These are phyloP conservation scores for Iris pallida DNA, from an alignment of 116 monocot species.

Conservation along the genomic window DNA sequence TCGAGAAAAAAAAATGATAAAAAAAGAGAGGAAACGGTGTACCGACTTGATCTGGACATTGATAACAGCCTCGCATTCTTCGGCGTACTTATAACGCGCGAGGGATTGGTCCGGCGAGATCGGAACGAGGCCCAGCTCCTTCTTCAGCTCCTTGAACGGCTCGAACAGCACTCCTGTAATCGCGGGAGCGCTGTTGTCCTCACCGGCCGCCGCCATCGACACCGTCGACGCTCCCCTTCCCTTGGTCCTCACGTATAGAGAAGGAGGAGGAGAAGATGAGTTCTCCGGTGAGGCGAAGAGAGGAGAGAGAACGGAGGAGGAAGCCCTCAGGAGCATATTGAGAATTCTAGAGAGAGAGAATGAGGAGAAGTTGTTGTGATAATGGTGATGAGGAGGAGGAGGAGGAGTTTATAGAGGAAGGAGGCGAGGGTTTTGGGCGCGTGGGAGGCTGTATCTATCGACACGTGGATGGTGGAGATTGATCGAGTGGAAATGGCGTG, in stretches of 20 bases:
- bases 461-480: slow-evolving; percentile 8
- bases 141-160: slow-evolving; percentile 59
- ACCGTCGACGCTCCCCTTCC: not conserved
- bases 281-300: not conserved
- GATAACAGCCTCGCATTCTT: slow-evolving; percentile 44
- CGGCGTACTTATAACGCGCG: slow-evolving; percentile 40
- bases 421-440: not conserved
- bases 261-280: not conserved
- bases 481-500: slow-evolving; percentile 4
- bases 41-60: slow-evolving; percentile 62
- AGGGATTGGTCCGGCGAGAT: slow-evolving; percentile 30
- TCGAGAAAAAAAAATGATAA: not conserved
- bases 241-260: not conserved
- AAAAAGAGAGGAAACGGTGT: not conserved
- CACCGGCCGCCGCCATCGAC: not conserved
- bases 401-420: not conserved
- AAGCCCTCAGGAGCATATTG: slow-evolving; percentile 17
- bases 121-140: slow-evolving; percentile 40
- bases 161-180: slow-evolving; percentile 40
- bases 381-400: not conserved
- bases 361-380: not conserved
- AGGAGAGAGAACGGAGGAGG: slow-evolving; percentile 7
- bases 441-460: not conserved
- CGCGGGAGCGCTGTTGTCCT: not conserved
- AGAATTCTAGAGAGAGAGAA: not conserved